A percentile compares a stretch with the other conserved stretches of the same genome.
Evolutionary conservation across 2,329 filamentous ascomycete species (phyloP).

Genomic region (Dactylellina parvicollis): DNA sequence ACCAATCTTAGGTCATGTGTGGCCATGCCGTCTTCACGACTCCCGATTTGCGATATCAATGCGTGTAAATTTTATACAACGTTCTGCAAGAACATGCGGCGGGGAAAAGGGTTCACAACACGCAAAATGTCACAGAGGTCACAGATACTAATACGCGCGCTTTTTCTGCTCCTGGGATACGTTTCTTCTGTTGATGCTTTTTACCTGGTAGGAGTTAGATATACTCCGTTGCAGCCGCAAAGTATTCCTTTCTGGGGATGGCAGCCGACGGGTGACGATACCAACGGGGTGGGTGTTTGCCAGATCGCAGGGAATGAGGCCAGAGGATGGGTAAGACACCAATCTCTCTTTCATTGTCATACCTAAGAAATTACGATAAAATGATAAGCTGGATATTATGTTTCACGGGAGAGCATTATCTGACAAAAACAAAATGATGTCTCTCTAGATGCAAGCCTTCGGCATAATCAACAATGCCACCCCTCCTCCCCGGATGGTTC

Average conservation of each 20-base stretch:
- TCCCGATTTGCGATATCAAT: too few relatives aligned
- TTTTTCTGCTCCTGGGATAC: conserved; percentile 7
- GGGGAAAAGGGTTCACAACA: too few relatives aligned
- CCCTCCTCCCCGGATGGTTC: not conserved
- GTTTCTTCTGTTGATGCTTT: conserved; percentile 15
- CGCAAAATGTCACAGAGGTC: conserved; percentile 14
- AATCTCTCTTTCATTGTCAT: not conserved
- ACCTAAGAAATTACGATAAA: too few relatives aligned
- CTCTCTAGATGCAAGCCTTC: conserved; percentile 24
- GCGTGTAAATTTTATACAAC: too few relatives aligned
- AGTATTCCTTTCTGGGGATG: conserved; percentile 22
- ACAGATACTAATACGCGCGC: not conserved
- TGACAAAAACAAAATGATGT: not conserved
- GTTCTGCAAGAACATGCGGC: too few relatives aligned
- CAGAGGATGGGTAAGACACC: conserved; percentile 20
- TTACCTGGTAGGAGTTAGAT: conserved; percentile 16
- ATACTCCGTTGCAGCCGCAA: conserved; percentile 7
- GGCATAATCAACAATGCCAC: conserved; percentile 27
- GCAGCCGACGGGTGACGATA: conserved; percentile 4
- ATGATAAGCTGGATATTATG: not conserved
- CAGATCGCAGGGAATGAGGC: conserved; percentile 2
- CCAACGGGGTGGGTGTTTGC: conserved; percentile 7
- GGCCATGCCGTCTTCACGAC: too few relatives aligned
- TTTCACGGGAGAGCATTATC: not conserved
- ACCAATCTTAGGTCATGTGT: too few relatives aligned